phyloP scores from a whole-genome alignment of 768 basidiomycete species.

The Exidia glandulosa region DNA sequence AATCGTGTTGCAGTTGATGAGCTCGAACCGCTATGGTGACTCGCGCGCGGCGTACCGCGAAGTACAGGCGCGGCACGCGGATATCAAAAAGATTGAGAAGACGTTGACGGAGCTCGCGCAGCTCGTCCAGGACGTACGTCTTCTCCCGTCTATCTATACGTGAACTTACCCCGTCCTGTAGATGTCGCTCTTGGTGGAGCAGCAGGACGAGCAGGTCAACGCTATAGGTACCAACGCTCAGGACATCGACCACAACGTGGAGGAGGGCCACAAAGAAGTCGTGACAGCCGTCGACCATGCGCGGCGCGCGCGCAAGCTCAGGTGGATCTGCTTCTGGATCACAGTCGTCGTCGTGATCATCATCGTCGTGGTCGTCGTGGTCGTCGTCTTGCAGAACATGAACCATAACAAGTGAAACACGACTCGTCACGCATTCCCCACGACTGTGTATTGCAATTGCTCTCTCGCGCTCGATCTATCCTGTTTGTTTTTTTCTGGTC shows the following conservation, averaged over 20 bases:
- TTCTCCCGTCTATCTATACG: constrained; percentile 11
- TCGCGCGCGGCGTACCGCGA: constrained; percentile 34
- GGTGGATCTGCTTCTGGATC: constrained; percentile 93
- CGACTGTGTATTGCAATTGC: too few species aligned
- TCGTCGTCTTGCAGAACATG: constrained; percentile 26
- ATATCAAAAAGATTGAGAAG: constrained; percentile 37
- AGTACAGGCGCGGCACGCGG: constrained; percentile 37
- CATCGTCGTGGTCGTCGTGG: constrained; percentile 53
- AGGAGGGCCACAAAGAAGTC: constrained; percentile 59
- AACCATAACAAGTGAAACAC: constrained; percentile 31
- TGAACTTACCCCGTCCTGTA: too few species aligned
- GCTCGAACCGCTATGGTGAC: constrained; percentile 33
- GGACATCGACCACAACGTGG: constrained; percentile 56
- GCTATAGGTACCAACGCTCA: constrained; percentile 51
- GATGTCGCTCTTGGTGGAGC: constrained; percentile 70
- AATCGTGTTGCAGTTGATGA: constrained; percentile 47
- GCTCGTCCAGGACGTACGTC: constrained; percentile 65
- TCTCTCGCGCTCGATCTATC: too few species aligned
- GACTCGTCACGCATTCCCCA: too few species aligned
- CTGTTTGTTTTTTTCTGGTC: too few species aligned
- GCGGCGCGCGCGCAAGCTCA: constrained; percentile 82
- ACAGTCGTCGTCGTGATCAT: constrained; percentile 50
- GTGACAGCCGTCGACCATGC: constrained; percentile 81
- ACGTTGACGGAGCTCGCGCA: constrained; percentile 56
- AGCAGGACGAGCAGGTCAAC: constrained; percentile 68